Evolutionary conservation across 768 basidiomycete species (phyloP), one percentile per base, ranked within the genome.

Genomic region (Suillus brevipes): DNA sequence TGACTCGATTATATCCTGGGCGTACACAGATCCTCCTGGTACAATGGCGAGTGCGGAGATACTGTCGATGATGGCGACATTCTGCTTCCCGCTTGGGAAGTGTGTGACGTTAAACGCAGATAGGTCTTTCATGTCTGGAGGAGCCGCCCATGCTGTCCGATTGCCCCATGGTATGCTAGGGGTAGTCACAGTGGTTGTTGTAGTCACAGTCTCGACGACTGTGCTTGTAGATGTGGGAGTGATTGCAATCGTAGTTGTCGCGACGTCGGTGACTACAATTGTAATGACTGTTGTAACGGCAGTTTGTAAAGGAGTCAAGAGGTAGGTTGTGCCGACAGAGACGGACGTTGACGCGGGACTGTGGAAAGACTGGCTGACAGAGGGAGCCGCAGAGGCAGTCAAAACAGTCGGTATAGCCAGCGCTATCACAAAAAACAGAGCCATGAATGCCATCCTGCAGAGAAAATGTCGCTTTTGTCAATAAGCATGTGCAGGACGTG

Each of bases 41-140:
- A 2, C 73, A 34, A 77, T 77, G 12, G 78, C 78, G 53, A 68
- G 63, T 25, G 76, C 70, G 0, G 84, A 85, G 40, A 85, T 80
- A 23, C 81, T 82, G 20, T 79, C 72, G 53, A 90, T 81, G 67
- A 91, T 77, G 60, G 79, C 78, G 64, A 91, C 73, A 73, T 91
- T 91, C 37, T 78, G 67, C 66, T 79, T 68, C 0, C 87, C 87
- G 55, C 80, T 82, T 0, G 87, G 78, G 71, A 88, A 89, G 60
- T 80, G 71, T 13, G 84, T 80, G 66, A 91, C 73, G 57, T 85
- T 84, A 81, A 90, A 91, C 3, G 84, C 68, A 42, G 79, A 75
- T 34, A 92, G 80, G 71, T 90, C 84, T 0, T 83, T 81, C 79
- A 90, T 85, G 25, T 80, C 75, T 0, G 78, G 66, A 1, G 89